Evolutionary conservation across 768 basidiomycete species (phyloP).

Genomic region (Sutorius australiensis): DNA sequence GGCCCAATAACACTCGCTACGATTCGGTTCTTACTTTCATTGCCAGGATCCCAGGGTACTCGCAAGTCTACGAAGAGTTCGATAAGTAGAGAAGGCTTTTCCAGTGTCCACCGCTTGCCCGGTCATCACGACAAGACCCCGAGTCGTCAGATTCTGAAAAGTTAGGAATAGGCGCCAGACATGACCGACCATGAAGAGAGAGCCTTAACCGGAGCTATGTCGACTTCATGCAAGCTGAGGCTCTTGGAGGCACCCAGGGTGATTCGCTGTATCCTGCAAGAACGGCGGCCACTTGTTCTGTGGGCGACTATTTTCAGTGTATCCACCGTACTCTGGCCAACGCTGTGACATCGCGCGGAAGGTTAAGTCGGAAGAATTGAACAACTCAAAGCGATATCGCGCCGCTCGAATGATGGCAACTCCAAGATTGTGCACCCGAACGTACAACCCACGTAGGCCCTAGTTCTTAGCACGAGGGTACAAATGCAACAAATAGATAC

Average conservation of each 20-base stretch:
- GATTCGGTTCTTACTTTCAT: no score
- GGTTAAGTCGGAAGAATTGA: slow-evolving; percentile 36
- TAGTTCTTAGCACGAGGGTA: not conserved
- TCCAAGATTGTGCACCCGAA: not conserved
- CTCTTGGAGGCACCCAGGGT: no score
- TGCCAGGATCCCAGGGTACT: no score
- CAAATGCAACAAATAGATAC: slow-evolving; percentile 4
- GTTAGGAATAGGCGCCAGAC: no score
- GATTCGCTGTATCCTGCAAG: not conserved
- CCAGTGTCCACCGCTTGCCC: no score
- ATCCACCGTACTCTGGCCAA: slow-evolving; percentile 25
- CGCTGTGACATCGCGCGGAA: slow-evolving; percentile 27
- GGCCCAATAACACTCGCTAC: no score
- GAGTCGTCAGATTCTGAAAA: no score
- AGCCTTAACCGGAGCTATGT: not conserved
- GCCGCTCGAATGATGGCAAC: slow-evolving; percentile 32
- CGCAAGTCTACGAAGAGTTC: no score
- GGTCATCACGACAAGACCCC: no score
- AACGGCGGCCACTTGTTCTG: not conserved
- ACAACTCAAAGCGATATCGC: slow-evolving; percentile 36
- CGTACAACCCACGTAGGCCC: not conserved
- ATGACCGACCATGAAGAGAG: not conserved
- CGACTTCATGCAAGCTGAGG: not conserved
- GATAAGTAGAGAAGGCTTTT: no score
- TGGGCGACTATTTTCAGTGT: not conserved